Evolutionary conservation across 306 rosid species (phyloP).

Genomic region (Calophaca sinica): DNA sequence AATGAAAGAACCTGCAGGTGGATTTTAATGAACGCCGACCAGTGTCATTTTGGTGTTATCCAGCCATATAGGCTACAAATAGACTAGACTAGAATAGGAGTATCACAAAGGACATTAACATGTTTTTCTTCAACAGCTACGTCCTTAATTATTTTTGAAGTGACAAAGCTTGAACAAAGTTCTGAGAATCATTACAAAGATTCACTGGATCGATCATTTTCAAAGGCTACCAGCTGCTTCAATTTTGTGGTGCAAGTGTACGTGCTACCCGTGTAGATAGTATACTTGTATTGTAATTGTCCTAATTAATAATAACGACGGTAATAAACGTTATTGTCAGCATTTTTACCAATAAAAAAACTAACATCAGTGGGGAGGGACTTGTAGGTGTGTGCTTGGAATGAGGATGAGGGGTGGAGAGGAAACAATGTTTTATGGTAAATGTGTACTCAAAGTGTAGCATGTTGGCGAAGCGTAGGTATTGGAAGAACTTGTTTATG

Average conservation of each 20-base stretch:
- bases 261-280: background rate
- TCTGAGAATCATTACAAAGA: constrained; percentile 42
- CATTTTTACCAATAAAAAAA: constrained; percentile 53
- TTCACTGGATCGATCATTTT: constrained; percentile 43
- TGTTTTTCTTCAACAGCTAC: constrained; percentile 17
- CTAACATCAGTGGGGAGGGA: no score
- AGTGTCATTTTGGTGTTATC: no score
- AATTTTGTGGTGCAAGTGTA: constrained; percentile 26
- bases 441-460: no score
- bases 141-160: constrained; percentile 19
- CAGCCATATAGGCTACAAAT: background rate
- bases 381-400: no score
- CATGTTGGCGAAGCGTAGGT: no score
- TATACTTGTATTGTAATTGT: constrained; percentile 32
- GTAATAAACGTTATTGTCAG: constrained; percentile 36
- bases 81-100: background rate
- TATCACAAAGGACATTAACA: constrained; percentile 25
- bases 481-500: no score
- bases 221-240: constrained; percentile 40
- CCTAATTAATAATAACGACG: constrained; percentile 38
- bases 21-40: no score
- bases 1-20: no score
- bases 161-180: constrained; percentile 19
- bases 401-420: no score
- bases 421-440: no score